These are phyloP conservation scores for Vitellaria paradoxa DNA, from an alignment of 179 eudicot genomes.

Conservation along the genomic window DNA sequence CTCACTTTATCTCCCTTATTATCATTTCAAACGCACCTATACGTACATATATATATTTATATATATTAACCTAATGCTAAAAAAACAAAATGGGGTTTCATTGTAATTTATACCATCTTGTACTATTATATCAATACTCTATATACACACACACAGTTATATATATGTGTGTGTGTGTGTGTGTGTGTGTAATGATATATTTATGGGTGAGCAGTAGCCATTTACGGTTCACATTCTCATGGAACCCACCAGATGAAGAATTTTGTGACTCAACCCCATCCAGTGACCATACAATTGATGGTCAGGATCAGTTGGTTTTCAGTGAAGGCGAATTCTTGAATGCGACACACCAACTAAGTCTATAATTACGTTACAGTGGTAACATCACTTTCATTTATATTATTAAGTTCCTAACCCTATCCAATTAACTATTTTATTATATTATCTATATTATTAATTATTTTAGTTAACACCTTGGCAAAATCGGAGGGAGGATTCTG, in stretches of 20 bases:
- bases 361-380: background rate
- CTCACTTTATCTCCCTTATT: background rate
- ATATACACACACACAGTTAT: too few species aligned
- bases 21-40: background rate
- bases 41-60: background rate
- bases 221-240: slow-evolving; percentile 7
- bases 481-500: too few species aligned
- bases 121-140: too few species aligned
- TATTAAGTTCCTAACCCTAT: background rate
- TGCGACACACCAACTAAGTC: slow-evolving; percentile 15
- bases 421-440: background rate
- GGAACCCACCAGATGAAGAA: slow-evolving; percentile 15
- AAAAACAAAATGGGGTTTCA: too few species aligned
- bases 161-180: too few species aligned
- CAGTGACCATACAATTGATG: slow-evolving; percentile 11
- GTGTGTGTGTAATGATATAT: background rate
- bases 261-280: slow-evolving; percentile 9
- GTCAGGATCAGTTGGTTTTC: slow-evolving; percentile 16
- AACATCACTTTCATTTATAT: background rate
- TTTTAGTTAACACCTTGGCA: too few species aligned
- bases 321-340: slow-evolving; percentile 15
- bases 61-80: too few species aligned
- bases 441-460: too few species aligned
- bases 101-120: too few species aligned
- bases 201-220: slow-evolving; percentile 4